phyloP scores from a whole-genome alignment of 208 protist genomes.

The Wallacemonas sp. region DNA sequence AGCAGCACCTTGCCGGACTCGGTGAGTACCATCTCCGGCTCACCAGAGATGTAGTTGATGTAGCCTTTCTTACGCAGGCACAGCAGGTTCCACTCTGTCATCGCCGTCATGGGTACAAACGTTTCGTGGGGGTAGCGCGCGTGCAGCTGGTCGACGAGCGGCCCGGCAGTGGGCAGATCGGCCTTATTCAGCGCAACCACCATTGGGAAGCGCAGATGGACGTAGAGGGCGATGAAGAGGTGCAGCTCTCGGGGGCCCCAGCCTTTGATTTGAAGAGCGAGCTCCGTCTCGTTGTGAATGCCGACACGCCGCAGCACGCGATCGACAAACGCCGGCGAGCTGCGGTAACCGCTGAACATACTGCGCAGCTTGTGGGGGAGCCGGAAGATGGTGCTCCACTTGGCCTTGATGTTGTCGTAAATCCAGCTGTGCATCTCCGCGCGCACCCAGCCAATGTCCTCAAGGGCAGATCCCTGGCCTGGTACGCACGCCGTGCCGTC shows the following conservation, averaged over 20 bases:
- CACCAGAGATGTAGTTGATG: constrained; percentile 64
- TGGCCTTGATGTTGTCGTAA: constrained; percentile 89
- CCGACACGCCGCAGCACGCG: constrained; percentile 54
- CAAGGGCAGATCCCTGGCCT: constrained; percentile 60
- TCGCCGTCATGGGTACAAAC: constrained; percentile 77
- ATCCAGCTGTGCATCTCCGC: constrained; percentile 93
- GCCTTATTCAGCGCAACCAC: constrained; percentile 93
- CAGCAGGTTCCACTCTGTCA: constrained; percentile 77
- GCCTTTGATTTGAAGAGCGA: constrained; percentile 23
- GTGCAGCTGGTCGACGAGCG: constrained; percentile 39
- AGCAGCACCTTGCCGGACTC: not conserved
- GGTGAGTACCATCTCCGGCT: constrained; percentile 9
- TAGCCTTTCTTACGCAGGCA: constrained; percentile 47
- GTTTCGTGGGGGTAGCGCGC: constrained; percentile 63
- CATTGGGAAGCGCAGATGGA: constrained; percentile 89
- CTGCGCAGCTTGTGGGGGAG: constrained; percentile 69
- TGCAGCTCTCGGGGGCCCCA: constrained; percentile 85
- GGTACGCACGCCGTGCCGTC: constrained; percentile 74
- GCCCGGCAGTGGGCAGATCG: constrained; percentile 59
- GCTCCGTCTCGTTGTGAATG: constrained; percentile 38
- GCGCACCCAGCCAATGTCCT: constrained; percentile 92
- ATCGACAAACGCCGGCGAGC: constrained; percentile 70
- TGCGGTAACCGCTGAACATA: constrained; percentile 93
- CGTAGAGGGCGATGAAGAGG: constrained; percentile 87
- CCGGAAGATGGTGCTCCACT: constrained; percentile 70